Conservation (phyloP, 495 filamentous ascomycete species). For the Penicillium salamii region DNA sequence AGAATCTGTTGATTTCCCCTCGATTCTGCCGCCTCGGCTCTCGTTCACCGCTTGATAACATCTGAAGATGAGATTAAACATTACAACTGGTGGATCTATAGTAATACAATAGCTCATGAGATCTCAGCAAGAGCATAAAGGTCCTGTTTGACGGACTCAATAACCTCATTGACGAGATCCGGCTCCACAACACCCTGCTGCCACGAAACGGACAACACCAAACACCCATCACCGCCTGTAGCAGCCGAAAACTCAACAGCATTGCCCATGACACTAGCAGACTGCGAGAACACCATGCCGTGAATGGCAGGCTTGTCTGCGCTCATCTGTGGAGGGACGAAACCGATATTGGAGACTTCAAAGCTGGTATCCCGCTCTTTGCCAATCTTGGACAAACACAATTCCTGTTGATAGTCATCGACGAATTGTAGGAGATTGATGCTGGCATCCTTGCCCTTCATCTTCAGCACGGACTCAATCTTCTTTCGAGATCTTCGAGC, state of each 20-base stretch:
- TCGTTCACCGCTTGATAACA: slow-evolving; percentile 21
- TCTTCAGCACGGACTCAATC: slow-evolving; percentile 25
- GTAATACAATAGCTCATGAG: neutral
- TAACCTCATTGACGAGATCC: slow-evolving; percentile 16
- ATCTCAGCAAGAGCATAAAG: slow-evolving; percentile 6
- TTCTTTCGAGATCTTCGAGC: slow-evolving; percentile 28
- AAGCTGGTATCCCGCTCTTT: slow-evolving; percentile 28
- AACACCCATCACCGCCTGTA: slow-evolving; percentile 39
- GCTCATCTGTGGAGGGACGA: slow-evolving; percentile 21
- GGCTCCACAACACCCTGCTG: slow-evolving; percentile 36
- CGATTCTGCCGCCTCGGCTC: slow-evolving; percentile 30
- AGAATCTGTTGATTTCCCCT: slow-evolving; percentile 12
- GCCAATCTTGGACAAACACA: slow-evolving; percentile 35
- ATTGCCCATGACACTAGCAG: slow-evolving; percentile 38
- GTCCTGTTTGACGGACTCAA: slow-evolving; percentile 22
- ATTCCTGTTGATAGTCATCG: slow-evolving; percentile 25
- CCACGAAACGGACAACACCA: slow-evolving; percentile 37
- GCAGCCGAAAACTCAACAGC: slow-evolving; percentile 37
- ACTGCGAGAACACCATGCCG: slow-evolving; percentile 45
- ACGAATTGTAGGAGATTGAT: slow-evolving; percentile 40
- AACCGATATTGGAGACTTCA: slow-evolving; percentile 47
- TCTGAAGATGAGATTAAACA: slow-evolving; percentile 4
- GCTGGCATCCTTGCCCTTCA: slow-evolving; percentile 32
- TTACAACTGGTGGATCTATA: neutral
- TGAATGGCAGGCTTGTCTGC: slow-evolving; percentile 24